Percentiles rank a stretch among this genome's conserved stretches.
phyloP scores from a whole-genome alignment of 2,329 filamentous ascomycete species.

The Alternaria brassicicola region DNA sequence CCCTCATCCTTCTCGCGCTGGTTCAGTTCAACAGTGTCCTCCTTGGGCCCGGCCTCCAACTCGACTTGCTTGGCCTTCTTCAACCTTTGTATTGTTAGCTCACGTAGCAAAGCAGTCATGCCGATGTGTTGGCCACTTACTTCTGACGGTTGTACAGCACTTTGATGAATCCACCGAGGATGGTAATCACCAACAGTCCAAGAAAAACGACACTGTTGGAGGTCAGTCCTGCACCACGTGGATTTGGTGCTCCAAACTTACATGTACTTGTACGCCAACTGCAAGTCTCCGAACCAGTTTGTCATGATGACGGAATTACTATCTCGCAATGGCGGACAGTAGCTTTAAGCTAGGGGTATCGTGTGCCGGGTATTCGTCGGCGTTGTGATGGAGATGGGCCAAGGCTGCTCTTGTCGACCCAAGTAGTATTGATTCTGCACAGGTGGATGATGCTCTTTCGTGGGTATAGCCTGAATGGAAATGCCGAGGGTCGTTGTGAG shows the following conservation, averaged over 20 bases:
- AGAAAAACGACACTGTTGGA: constrained; percentile 45
- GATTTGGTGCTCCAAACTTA: constrained; percentile 18
- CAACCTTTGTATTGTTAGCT: constrained; percentile 32
- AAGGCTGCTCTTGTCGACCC: neutral
- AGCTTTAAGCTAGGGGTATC: neutral
- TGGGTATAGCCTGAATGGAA: neutral
- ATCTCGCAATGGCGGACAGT: neutral
- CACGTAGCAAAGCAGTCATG: neutral
- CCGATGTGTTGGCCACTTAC: constrained; percentile 33
- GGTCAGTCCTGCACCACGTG: neutral
- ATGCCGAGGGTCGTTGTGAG: constrained; percentile 11
- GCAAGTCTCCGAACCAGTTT: constrained; percentile 44
- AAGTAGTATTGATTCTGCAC: neutral
- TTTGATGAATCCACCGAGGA: constrained; percentile 44
- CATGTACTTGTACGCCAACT: constrained; percentile 49
- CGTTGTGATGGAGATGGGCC: neutral
- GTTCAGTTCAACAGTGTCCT: constrained; percentile 46
- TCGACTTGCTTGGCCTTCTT: constrained; percentile 38
- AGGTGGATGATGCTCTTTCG: too few relatives aligned
- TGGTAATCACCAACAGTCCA: constrained; percentile 36
- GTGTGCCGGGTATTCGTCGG: neutral
- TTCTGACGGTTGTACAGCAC: constrained; percentile 44
- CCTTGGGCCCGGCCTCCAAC: constrained; percentile 34
- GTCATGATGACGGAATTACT: constrained; percentile 14
- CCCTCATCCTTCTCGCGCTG: constrained; percentile 48